Percentiles rank a stretch among this genome's conserved stretches.
These are phyloP conservation scores for Alloteropsis angusta DNA, from an alignment of 202 grass and related monocot species.

Conservation along the genomic window DNA sequence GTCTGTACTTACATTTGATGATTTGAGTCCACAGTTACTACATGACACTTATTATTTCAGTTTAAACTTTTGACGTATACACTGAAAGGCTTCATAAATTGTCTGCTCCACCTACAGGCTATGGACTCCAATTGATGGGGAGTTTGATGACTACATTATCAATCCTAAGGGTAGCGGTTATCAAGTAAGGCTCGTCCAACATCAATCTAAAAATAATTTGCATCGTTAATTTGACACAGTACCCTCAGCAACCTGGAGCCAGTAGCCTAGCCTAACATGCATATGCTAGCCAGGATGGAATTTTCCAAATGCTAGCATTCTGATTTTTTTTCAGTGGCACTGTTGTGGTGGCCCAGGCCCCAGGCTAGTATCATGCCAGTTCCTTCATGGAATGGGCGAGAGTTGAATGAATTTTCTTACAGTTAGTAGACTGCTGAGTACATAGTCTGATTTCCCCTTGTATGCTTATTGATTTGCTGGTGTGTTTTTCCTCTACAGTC, in stretches of 20 bases:
- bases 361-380: background rate
- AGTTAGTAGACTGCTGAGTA: slow-evolving; percentile 7
- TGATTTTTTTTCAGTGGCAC: background rate
- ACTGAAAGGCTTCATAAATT: slow-evolving; percentile 8
- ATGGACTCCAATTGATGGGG: slow-evolving; percentile 94
- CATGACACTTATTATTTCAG: background rate
- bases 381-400: slow-evolving; percentile 9
- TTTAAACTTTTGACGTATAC: background rate
- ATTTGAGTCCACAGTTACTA: background rate
- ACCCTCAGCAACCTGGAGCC: background rate
- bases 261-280: background rate
- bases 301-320: slow-evolving; percentile 10
- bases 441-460: background rate
- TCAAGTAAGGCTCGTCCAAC: slow-evolving; percentile 55
- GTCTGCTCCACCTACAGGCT: slow-evolving; percentile 43
- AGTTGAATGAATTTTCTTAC: slow-evolving; percentile 23
- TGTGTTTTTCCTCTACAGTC: slow-evolving; percentile 48
- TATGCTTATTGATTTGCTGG: slow-evolving; percentile 22
- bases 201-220: slow-evolving; percentile 13
- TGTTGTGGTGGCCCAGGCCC: slow-evolving; percentile 2
- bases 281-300: background rate
- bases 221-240: slow-evolving; percentile 1
- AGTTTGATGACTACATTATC: slow-evolving; percentile 98
- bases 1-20: background rate
- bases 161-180: slow-evolving; percentile 98